Evolutionary conservation across 192 early-diverging fungal species (phyloP).

Genomic region (Kappamyces sp.): DNA sequence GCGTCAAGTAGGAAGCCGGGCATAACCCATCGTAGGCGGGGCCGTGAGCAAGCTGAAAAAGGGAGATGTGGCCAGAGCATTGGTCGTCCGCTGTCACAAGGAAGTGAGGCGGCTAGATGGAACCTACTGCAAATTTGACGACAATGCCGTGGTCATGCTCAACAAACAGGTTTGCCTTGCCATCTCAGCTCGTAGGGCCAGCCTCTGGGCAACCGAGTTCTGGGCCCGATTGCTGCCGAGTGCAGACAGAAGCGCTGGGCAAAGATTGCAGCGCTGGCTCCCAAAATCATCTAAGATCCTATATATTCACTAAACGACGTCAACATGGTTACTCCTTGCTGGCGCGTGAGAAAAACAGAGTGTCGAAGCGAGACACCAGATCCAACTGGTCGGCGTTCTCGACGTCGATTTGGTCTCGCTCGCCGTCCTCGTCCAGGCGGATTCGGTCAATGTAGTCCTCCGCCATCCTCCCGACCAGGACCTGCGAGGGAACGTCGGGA

Average conservation of each 20-base stretch:
- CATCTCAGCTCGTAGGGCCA: conserved; percentile 42
- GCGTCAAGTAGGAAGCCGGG: conserved; percentile 21
- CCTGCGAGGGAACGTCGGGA: too few relatives aligned
- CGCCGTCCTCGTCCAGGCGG: too few relatives aligned
- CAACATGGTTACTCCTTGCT: too few relatives aligned
- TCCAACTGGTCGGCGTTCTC: too few relatives aligned
- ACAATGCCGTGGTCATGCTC: conserved; percentile 93
- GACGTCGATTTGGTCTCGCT: too few relatives aligned
- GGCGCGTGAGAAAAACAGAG: too few relatives aligned
- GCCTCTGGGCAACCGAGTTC: conserved; percentile 87
- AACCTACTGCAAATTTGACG: conserved; percentile 87
- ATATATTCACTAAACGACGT: background rate
- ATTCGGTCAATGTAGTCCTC: too few relatives aligned
- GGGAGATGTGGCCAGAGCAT: conserved; percentile 86
- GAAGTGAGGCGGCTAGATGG: conserved; percentile 87
- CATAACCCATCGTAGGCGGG: conserved; percentile 2
- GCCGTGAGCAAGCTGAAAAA: conserved; percentile 75
- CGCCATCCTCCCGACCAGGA: too few relatives aligned
- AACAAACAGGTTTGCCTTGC: conserved; percentile 59
- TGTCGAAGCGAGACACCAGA: too few relatives aligned
- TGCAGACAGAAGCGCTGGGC: conserved; percentile 91
- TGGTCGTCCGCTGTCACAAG: conserved; percentile 86
- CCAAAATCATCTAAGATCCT: conserved; percentile 67
- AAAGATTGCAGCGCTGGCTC: conserved; percentile 90
- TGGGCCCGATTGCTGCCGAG: conserved; percentile 86